These are phyloP conservation scores for Trametes cingulata DNA, from an alignment of 768 basidiomycete genomes.

Conservation along the genomic window DNA sequence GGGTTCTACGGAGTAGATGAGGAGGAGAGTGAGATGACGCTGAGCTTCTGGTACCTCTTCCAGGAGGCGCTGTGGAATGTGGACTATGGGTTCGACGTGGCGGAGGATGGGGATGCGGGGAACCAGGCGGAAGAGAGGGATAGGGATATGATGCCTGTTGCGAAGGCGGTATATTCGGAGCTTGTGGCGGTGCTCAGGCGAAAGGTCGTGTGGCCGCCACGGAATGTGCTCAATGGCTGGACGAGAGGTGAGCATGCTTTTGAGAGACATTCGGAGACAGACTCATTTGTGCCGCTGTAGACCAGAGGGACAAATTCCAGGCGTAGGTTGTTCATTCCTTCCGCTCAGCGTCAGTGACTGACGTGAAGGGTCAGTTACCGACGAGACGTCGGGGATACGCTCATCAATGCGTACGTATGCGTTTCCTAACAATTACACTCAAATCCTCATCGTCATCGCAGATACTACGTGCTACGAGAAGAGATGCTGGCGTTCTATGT, in stretches of 20 bases:
- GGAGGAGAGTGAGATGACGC: slow-evolving; percentile 83
- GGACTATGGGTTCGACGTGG: slow-evolving; percentile 48
- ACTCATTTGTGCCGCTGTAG: slow-evolving; percentile 38
- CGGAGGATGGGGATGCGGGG: slow-evolving; percentile 19
- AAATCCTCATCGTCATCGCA: slow-evolving; percentile 28
- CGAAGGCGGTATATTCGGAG: slow-evolving; percentile 78
- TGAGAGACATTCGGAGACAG: neutral
- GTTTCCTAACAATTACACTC: slow-evolving; percentile 10
- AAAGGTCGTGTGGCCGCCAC: slow-evolving; percentile 75
- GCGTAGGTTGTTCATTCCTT: slow-evolving; percentile 48
- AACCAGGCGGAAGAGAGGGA: slow-evolving; percentile 25
- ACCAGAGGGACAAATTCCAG: slow-evolving; percentile 78
- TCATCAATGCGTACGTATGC: slow-evolving; percentile 77
- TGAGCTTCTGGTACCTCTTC: slow-evolving; percentile 88
- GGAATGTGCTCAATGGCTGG: slow-evolving; percentile 50
- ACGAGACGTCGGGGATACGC: slow-evolving; percentile 82
- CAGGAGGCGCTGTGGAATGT: slow-evolving; percentile 84
- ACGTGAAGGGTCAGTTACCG: slow-evolving; percentile 56
- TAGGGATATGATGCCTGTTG: slow-evolving; percentile 49
- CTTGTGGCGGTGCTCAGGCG: slow-evolving; percentile 67
- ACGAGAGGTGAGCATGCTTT: slow-evolving; percentile 58
- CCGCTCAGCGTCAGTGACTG: neutral
- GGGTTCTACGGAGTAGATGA: slow-evolving; percentile 84
- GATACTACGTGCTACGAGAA: slow-evolving; percentile 84
- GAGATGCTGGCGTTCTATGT: slow-evolving; percentile 78